Conservation (phyloP, 2,329 filamentous ascomycete genomes). For the Magnaporthales sp. region DNA sequence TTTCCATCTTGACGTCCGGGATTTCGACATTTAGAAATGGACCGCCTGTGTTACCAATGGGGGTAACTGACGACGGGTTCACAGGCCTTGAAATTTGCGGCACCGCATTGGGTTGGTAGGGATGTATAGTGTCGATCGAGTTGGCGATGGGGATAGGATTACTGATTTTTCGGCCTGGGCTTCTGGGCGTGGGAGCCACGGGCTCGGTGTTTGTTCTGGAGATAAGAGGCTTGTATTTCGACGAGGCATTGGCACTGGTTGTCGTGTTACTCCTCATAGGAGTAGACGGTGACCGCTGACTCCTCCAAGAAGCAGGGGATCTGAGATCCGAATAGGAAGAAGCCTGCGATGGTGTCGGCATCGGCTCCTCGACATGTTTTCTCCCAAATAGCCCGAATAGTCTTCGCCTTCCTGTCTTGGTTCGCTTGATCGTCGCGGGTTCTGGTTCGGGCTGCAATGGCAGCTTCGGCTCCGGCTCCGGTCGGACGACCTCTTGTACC, state of each 20-base stretch:
- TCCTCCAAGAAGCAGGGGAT: neutral
- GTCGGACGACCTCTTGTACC: neutral
- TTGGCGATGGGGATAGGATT: neutral
- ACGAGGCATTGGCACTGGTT: slow-evolving; percentile 18
- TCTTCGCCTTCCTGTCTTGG: slow-evolving; percentile 49
- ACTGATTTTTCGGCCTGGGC: slow-evolving; percentile 5
- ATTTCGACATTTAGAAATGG: slow-evolving; percentile 67
- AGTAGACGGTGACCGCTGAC: neutral
- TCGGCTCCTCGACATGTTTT: slow-evolving; percentile 19
- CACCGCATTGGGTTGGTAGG: slow-evolving; percentile 6
- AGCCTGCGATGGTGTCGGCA: neutral
- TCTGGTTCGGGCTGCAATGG: slow-evolving; percentile 3
- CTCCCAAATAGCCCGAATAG: slow-evolving; percentile 45
- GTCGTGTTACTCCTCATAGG: slow-evolving; percentile 26
- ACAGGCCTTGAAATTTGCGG: neutral
- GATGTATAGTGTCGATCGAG: slow-evolving; percentile 3
- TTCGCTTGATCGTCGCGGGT: slow-evolving; percentile 24
- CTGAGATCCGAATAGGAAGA: neutral
- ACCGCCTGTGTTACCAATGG: slow-evolving; percentile 5
- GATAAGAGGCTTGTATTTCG: slow-evolving; percentile 34
- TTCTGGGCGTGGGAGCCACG: slow-evolving; percentile 12
- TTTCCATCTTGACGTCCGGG: slow-evolving; percentile 70
- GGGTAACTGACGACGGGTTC: neutral
- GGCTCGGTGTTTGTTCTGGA: slow-evolving; percentile 34
- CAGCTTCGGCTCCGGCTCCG: neutral